Percentiles rank a stretch among this genome's conserved stretches.
phyloP scores from a whole-genome alignment of 2,329 filamentous ascomycete species.

The Xylaria hypoxylon region DNA sequence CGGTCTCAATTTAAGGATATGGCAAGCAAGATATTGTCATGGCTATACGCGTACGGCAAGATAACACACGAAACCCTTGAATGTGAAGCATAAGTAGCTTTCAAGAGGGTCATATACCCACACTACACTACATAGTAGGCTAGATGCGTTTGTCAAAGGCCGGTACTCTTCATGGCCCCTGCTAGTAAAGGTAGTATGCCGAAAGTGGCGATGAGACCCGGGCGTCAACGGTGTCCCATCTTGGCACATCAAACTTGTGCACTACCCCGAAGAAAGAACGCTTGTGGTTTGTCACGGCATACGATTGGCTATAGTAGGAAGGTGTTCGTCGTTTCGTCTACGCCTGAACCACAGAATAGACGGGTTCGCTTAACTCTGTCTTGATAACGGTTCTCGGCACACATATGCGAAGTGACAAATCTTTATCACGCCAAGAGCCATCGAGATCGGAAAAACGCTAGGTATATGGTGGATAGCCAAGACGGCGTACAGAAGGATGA shows the following conservation, averaged over 20 bases:
- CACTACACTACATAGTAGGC: conserved; percentile 1
- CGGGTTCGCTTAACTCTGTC: conserved; percentile 28
- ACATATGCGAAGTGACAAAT: conserved; percentile 30
- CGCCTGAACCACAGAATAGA: conserved; percentile 11
- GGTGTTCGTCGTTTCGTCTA: conserved; percentile 20
- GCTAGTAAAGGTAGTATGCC: conserved; percentile 11
- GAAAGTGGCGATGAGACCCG: conserved; percentile 4
- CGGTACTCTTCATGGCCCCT: conserved; percentile 7
- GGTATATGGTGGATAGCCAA: not conserved
- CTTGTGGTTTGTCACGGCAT: conserved; percentile 10
- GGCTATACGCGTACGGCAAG: not conserved
- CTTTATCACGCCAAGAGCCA: conserved; percentile 23
- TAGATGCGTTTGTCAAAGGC: conserved; percentile 1
- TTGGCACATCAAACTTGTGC: conserved; percentile 10
- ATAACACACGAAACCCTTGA: not conserved
- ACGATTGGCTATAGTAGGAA: conserved; percentile 28
- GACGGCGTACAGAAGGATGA: not conserved
- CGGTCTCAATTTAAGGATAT: not conserved
- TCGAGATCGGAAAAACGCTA: conserved; percentile 1
- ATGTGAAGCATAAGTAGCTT: not conserved
- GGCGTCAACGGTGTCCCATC: conserved; percentile 14
- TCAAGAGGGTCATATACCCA: not conserved
- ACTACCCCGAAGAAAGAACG: conserved; percentile 7
- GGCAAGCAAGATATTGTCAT: not conserved
- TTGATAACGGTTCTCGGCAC: conserved; percentile 32